Base-by-base conservation (phyloP, 2,329 filamentous ascomycete genomes). In the Grosmannia huntii region DNA sequence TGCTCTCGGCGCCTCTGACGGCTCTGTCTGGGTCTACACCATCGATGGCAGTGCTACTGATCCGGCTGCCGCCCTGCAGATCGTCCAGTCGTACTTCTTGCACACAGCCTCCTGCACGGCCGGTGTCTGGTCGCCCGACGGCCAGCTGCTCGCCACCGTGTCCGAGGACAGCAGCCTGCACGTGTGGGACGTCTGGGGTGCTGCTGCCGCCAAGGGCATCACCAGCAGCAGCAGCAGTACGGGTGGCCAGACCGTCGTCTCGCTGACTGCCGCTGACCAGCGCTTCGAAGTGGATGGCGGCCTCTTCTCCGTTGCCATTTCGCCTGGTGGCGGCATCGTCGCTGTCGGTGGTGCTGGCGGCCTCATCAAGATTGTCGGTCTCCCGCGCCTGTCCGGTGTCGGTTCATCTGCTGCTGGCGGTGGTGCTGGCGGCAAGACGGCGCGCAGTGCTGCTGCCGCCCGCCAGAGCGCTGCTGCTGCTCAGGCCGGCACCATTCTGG, bases 11-110 rank as follows among this genome's bases (percentile, higher is more conserved):
- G 90, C 90, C 38, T 87, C 81, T 41, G 91, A 99, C 69, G 94
- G 94, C 58, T 91, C 86, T 56, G 90, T 96, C 49, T 99, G 94
- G 94, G 87, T 99, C 11, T 96, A 96, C 74, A 85, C 84, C n/a
- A 79, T 97, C 66, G 86, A 91, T 10, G 2, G 16, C 38, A 44
- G 5, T 70, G 75, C 81, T 33, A 76, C 76, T 57, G 84, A 89
- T 62, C 50, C 71, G 38, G 72, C 72, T 55, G 76, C 75, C 66
- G 73, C 88, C 9, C 77, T 97, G 57, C 84, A 86, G 65, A 94
- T 97, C 67, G 80, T 95, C 5, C 89, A 96, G 74, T 87, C 87
- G 28, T 96, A 94, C 75, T 96, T 96, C 77, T 79, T 95, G 28
- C 94, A 97, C 75, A 92, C 88, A 3, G 86, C 75, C 21, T 75